Base-by-base conservation (phyloP, 805 yeast species). In the Nakazawaea laoshanensis region DNA sequence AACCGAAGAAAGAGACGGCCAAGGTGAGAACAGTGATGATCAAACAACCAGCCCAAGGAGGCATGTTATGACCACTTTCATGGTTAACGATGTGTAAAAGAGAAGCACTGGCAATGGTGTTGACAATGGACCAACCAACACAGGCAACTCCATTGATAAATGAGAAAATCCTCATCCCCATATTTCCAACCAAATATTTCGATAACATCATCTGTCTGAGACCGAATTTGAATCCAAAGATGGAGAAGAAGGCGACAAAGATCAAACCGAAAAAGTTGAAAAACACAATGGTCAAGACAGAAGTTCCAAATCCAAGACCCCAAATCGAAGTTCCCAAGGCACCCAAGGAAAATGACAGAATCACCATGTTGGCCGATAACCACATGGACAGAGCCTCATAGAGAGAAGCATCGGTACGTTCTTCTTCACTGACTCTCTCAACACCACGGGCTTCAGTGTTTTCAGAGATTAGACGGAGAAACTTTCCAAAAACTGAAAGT, bases 51-150 rank as follows among this genome's bases (percentile, higher is more conserved):
- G 86, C 96, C 92, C 94, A 83, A 24, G 89, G 82, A 25, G 96
- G 96, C 44, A 80, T 62, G 24, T 63, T 65, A 40, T 64, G 46
- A 39, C 59, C 59, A 32, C 61, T 57, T 24, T 61, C 62, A 40
- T 56, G 61, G 63, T 85, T 85, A 40, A 88, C 79, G 50, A 81
- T 74, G 58, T 79, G 76, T 39, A 87, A 63, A 42, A 87, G 61
- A 55, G 85, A 92, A 16, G 95, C 95, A 22, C 92, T 76, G 19
- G 87, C 81, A 73, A 87, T 82, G 41, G 83, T 84, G 59, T 88
- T 88, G 30, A 86, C 89, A 7, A 95, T 85, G 57, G 92, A 83
- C 96, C 96, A 88, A 47, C 96, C 96, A 36, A 87, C 74, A 70
- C 95, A 84, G 18, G 95, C 88, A 41, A 88, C 56, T 48, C 77